Percentiles rank a stretch among this genome's conserved stretches.
phyloP scores from a whole-genome alignment of 2,329 filamentous ascomycete genomes.

The Epichloe sibirici region DNA sequence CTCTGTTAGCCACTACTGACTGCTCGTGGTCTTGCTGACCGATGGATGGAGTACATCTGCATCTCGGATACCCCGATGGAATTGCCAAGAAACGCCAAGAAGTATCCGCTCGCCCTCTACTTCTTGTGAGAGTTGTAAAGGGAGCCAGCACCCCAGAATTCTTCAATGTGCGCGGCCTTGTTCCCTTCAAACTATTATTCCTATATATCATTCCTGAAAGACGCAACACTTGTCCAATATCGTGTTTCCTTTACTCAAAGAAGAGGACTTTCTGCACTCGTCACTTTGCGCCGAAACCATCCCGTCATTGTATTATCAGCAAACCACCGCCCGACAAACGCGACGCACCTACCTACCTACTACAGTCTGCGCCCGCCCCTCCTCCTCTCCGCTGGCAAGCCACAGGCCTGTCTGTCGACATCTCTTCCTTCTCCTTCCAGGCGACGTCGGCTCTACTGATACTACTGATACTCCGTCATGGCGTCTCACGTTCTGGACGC shows the following conservation, averaged over 20 bases:
- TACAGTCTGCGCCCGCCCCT: not conserved
- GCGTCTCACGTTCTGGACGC: slow-evolving; percentile 19
- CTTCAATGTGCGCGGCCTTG: slow-evolving; percentile 1
- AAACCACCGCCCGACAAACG: not conserved
- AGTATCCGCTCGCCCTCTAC: slow-evolving; percentile 25
- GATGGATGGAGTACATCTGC: slow-evolving; percentile 2
- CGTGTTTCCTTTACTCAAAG: not conserved
- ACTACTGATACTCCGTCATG: slow-evolving; percentile 14
- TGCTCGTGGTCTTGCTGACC: not conserved
- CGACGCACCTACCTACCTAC: not conserved
- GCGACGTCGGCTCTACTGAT: slow-evolving; percentile 11
- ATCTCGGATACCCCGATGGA: slow-evolving; percentile 10
- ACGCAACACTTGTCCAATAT: not conserved
- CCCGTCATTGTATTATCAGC: not conserved
- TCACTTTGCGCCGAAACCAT: not conserved
- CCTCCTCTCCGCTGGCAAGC: not conserved
- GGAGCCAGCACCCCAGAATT: slow-evolving; percentile 19
- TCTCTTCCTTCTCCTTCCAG: not conserved
- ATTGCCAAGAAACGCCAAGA: slow-evolving; percentile 23
- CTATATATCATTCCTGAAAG: not conserved
- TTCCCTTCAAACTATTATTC: not conserved
- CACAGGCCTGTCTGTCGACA: not conserved
- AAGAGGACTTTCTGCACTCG: not conserved
- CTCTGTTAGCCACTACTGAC: not conserved
- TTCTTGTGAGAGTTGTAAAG: slow-evolving; percentile 24